Conservation (phyloP, 2,329 filamentous ascomycete species). For the Fusarium sp. region DNA sequence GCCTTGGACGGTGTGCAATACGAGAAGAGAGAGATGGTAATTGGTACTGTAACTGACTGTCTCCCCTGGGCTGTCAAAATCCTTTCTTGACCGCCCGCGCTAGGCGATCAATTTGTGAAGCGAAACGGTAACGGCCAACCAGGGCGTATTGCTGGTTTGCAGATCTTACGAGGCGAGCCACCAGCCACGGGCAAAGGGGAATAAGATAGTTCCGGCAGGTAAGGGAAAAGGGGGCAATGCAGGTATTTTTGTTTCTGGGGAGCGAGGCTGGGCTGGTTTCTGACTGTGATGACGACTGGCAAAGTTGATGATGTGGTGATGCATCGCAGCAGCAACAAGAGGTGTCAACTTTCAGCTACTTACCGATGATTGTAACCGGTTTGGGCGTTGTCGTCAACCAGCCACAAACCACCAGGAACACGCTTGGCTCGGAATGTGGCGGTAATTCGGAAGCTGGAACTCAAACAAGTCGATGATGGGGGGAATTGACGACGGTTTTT, state of each 20-base stretch:
- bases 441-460: slow-evolving; percentile 11
- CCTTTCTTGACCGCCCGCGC: background rate
- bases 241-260: background rate
- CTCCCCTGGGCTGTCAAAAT: slow-evolving; percentile 8
- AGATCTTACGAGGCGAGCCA: slow-evolving; percentile 39
- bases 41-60: background rate
- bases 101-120: slow-evolving; percentile 20
- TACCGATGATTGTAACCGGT: slow-evolving; percentile 24
- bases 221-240: slow-evolving; percentile 15
- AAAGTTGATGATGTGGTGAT: slow-evolving; percentile 24
- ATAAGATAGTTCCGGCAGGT: slow-evolving; percentile 27
- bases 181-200: slow-evolving; percentile 25
- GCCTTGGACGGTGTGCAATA: slow-evolving; percentile 22
- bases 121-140: slow-evolving; percentile 20
- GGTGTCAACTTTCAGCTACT: slow-evolving; percentile 1
- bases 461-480: background rate
- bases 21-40: slow-evolving; percentile 27
- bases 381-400: slow-evolving; percentile 17
- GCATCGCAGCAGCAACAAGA: slow-evolving; percentile 7
- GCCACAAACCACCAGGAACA: slow-evolving; percentile 8
- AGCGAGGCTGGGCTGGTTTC: background rate
- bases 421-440: slow-evolving; percentile 23
- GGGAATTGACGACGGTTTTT: slow-evolving; percentile 14
- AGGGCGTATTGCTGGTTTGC: slow-evolving; percentile 24
- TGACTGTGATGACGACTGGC: slow-evolving; percentile 25